phyloP scores from a whole-genome alignment of 306 rosid genomes.

The Crotalaria pallida region DNA sequence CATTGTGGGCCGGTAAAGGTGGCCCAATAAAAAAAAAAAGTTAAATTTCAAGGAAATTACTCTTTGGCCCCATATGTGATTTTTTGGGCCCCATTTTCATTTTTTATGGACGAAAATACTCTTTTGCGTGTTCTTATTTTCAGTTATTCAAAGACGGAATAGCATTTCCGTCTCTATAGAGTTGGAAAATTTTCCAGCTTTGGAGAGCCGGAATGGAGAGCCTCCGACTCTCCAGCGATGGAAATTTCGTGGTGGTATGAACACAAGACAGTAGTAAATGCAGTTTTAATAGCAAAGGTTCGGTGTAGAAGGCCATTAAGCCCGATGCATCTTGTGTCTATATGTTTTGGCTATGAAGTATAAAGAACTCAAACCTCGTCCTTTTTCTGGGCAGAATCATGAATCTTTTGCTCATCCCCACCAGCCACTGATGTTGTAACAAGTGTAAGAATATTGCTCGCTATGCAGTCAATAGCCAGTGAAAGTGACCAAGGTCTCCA shows the following conservation, averaged over 20 bases:
- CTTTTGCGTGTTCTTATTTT: too few relatives aligned
- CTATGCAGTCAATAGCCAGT: constrained; percentile 56
- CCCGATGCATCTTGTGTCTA: background rate
- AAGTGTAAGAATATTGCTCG: constrained; percentile 54
- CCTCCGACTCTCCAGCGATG: too few relatives aligned
- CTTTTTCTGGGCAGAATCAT: constrained; percentile 60
- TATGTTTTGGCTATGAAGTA: constrained; percentile 4
- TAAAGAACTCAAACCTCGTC: constrained; percentile 66
- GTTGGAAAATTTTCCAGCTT: too few relatives aligned
- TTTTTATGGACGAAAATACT: too few relatives aligned
- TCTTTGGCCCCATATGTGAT: too few relatives aligned
- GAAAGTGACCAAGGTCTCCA: constrained; percentile 97
- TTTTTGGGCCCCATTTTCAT: too few relatives aligned
- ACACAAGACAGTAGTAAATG: background rate
- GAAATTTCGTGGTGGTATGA: too few relatives aligned
- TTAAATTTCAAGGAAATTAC: background rate
- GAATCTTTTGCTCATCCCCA: constrained; percentile 34
- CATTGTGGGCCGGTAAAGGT: background rate
- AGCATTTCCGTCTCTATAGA: too few relatives aligned
- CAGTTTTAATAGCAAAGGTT: background rate
- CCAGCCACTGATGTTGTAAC: constrained; percentile 37
- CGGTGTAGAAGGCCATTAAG: background rate
- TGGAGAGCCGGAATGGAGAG: too few relatives aligned
- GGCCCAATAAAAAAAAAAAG: background rate
- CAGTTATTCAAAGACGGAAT: too few relatives aligned